Evolutionary conservation across 1,139 yeast species (phyloP).

Genomic region (Yamadazyma blattariae): DNA sequence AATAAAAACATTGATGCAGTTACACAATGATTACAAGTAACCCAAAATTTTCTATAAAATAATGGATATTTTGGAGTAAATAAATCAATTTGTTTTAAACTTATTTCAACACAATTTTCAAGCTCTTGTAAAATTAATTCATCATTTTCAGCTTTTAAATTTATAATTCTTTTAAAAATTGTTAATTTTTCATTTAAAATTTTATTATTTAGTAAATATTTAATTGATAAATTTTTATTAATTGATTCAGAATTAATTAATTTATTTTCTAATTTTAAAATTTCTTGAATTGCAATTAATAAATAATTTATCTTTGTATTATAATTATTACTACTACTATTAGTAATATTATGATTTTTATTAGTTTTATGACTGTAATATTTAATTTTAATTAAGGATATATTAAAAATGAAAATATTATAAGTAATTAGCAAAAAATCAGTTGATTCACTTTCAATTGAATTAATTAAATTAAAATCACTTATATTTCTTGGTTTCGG

Average conservation of each 20-base stretch:
- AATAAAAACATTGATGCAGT: constrained; percentile 13
- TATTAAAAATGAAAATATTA: constrained; percentile 11
- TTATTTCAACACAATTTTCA: constrained; percentile 5
- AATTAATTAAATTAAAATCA: constrained; percentile 12
- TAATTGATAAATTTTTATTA: constrained; percentile 1
- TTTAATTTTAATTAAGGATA: constrained; percentile 9
- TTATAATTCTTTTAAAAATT: constrained; percentile 5
- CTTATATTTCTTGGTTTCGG: constrained; percentile 19
- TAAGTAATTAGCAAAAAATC: constrained; percentile 13
- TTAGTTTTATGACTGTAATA: constrained; percentile 4
- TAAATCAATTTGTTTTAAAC: constrained; percentile 7
- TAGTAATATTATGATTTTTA: no score
- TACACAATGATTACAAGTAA: constrained; percentile 11
- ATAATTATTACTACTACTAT: no score
- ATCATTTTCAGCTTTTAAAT: constrained; percentile 4
- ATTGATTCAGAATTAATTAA: not conserved
- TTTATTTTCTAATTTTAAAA: constrained; percentile 1
- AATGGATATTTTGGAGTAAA: constrained; percentile 10
- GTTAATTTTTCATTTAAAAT: constrained; percentile 8
- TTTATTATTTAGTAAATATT: constrained; percentile 4
- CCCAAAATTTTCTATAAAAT: constrained; percentile 14
- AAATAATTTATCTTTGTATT: no score
- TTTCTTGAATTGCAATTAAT: constrained; percentile 4
- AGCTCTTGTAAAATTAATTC: constrained; percentile 5
- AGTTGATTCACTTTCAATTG: constrained; percentile 8